Evolutionary conservation across 805 yeast genomes (phyloP).

Genomic region (Candida golubevii): DNA sequence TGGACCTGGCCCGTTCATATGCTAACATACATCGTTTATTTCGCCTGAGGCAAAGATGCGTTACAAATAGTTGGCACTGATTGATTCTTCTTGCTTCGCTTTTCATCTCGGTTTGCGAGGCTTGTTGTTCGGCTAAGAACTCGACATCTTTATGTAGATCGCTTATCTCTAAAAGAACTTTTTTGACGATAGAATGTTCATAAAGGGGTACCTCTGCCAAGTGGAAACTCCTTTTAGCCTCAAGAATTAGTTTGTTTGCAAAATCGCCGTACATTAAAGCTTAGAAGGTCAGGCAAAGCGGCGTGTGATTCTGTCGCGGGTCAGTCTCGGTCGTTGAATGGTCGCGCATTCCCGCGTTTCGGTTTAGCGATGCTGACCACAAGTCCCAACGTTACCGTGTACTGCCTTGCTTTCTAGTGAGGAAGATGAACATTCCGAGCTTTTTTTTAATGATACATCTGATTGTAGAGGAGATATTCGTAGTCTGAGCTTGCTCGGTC

Average conservation of each 20-base stretch:
- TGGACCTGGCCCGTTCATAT: conserved; percentile 69
- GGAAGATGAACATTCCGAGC: no score
- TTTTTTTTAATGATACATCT: no score
- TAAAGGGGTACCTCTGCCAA: conserved; percentile 65
- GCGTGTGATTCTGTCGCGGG: background rate
- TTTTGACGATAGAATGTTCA: conserved; percentile 66
- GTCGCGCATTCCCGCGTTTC: no score
- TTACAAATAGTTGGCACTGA: conserved; percentile 63
- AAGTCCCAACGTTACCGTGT: no score
- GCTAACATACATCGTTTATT: conserved; percentile 89
- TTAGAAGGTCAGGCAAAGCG: background rate
- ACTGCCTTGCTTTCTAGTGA: no score
- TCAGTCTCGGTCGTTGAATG: background rate
- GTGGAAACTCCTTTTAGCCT: conserved; percentile 73
- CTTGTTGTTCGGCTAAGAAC: conserved; percentile 34
- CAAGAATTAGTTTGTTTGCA: conserved; percentile 77
- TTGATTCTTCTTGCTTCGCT: conserved; percentile 43
- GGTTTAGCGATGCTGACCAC: no score
- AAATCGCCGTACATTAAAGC: conserved; percentile 78
- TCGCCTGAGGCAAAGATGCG: conserved; percentile 73
- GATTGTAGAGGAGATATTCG: no score
- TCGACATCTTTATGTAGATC: conserved; percentile 59
- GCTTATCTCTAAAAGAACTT: conserved; percentile 65
- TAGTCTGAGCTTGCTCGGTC: no score
- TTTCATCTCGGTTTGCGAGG: conserved; percentile 19